Evolutionary conservation across 352 stramenopile genomes (phyloP).

Genomic region (Phytophthora meadii): DNA sequence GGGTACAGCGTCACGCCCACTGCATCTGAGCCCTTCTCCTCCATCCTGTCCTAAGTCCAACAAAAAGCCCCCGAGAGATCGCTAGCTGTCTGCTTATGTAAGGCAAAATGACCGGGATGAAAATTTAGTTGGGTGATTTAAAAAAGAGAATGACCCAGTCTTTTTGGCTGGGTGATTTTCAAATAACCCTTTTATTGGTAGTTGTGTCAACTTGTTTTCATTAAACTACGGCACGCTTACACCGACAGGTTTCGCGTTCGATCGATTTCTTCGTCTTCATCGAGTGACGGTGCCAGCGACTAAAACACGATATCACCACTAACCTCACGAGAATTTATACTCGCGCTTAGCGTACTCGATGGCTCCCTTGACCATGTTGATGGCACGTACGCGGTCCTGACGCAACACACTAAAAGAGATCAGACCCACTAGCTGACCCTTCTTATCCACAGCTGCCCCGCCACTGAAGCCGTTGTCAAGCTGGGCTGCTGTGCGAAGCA

Average conservation of each 20-base stretch:
- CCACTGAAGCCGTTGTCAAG: slow-evolving; percentile 89
- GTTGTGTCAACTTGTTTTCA: slow-evolving; percentile 1
- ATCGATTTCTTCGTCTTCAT: slow-evolving; percentile 13
- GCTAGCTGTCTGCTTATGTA: slow-evolving; percentile 2
- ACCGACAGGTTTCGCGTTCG: slow-evolving; percentile 23
- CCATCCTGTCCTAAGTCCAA: slow-evolving; percentile 34
- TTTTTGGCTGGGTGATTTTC: too few relatives aligned
- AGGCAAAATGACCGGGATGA: slow-evolving; percentile 6
- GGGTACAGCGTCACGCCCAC: slow-evolving; percentile 85
- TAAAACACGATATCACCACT: slow-evolving; percentile 11
- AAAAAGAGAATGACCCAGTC: too few relatives aligned
- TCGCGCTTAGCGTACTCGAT: slow-evolving; percentile 86
- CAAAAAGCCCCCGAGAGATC: not conserved
- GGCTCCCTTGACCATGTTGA: slow-evolving; percentile 90
- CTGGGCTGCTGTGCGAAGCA: slow-evolving; percentile 85
- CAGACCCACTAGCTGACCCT: slow-evolving; percentile 82
- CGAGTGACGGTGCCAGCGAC: slow-evolving; percentile 13
- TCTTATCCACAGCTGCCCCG: slow-evolving; percentile 85
- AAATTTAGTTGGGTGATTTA: too few relatives aligned
- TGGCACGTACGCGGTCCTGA: slow-evolving; percentile 86
- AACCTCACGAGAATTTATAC: slow-evolving; percentile 67
- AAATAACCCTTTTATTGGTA: too few relatives aligned
- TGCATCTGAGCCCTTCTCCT: slow-evolving; percentile 47
- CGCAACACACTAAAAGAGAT: slow-evolving; percentile 90
- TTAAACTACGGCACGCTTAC: slow-evolving; percentile 42